Base-by-base conservation (phyloP, 192 early-diverging fungal species). In the Chytriomyces sp. region DNA sequence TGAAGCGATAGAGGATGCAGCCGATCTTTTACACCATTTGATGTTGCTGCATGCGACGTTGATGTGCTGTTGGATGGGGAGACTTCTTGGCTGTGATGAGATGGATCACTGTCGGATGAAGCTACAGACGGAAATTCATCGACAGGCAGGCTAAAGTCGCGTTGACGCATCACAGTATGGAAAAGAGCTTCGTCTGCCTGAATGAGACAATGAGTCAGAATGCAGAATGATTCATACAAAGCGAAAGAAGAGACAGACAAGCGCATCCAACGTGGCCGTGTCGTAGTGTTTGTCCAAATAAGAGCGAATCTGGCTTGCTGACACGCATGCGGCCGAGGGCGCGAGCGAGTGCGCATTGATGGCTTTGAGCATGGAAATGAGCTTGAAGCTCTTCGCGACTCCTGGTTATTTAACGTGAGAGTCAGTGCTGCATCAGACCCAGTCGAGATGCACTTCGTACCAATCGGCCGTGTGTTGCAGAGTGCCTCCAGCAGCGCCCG, bases 401-500 rank as follows among this genome's bases (percentile, higher is more conserved):
- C 53, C 53, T 57, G 53, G 35, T 1, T 57, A 20, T 57, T 1
- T 5, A n/a, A n/a, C n/a, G 13, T 57, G 16, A 57, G 1, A 20
- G 20, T 57, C 53, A 57, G 20, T n/a, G 63, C 63, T 64, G 24
- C 35, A 35, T 64, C 63, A 2, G 24, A 64, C 63, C 0, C 13
- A 35, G 35, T 0, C 35, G n/a, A n/a, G 2, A 60, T 23, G 28
- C 18, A 5, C 18, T 10, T 18, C n/a, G 2, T 45, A 71, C 69
- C 69, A 50, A 73, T 73, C 1, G 71, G 71, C n/a, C 71, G 71
- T 0, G 60, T 73, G 16, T n/a, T 23, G 60, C 71, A 73, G 61
- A 73, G 16, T 3, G 71, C 53, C 20, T 73, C 71, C 59, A 73
- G 60, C 18, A 73, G 60, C 0, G 60, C 57, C 18, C 13, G 24